phyloP scores from a whole-genome alignment of 2,329 filamentous ascomycete genomes.

The Aspergillus thermomutatus region DNA sequence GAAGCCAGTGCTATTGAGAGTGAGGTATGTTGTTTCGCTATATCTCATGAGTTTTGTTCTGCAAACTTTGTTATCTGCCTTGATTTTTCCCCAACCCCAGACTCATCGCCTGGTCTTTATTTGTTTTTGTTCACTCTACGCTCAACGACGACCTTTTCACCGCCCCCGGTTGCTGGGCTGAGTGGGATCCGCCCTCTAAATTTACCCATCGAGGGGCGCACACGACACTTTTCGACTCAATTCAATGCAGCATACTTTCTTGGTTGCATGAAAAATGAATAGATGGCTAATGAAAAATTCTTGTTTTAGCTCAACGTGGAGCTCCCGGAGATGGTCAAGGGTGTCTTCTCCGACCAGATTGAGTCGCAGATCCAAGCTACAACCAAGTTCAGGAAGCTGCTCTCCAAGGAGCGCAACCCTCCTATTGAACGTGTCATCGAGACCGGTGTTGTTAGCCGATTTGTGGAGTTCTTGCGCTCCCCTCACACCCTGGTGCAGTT shows the following conservation, averaged over 20 bases:
- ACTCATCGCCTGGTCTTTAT: constrained; percentile 6
- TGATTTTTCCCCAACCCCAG: constrained; percentile 1
- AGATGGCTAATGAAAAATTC: constrained; percentile 17
- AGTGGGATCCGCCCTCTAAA: not conserved
- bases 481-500: constrained; percentile 98
- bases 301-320: constrained; percentile 81
- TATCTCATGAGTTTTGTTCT: constrained; percentile 18
- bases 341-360: constrained; percentile 98
- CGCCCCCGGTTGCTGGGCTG: constrained; percentile 25
- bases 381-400: constrained; percentile 95
- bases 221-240: not conserved
- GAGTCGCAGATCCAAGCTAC: constrained; percentile 96
- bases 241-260: not conserved
- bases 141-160: constrained; percentile 31
- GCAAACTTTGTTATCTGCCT: not conserved
- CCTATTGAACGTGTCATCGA: constrained; percentile 99
- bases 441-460: constrained; percentile 94
- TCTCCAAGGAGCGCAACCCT: constrained; percentile 98
- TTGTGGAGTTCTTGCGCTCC: constrained; percentile 96
- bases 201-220: not conserved
- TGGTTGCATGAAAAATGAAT: constrained; percentile 1
- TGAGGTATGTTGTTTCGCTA: constrained; percentile 65
- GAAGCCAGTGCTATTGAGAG: constrained; percentile 91
- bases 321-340: constrained; percentile 95
- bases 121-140: constrained; percentile 26